Evolutionary conservation across 495 filamentous ascomycete genomes (phyloP), one percentile per base, ranked within the genome.

Genomic region (Neurospora sublineolata): DNA sequence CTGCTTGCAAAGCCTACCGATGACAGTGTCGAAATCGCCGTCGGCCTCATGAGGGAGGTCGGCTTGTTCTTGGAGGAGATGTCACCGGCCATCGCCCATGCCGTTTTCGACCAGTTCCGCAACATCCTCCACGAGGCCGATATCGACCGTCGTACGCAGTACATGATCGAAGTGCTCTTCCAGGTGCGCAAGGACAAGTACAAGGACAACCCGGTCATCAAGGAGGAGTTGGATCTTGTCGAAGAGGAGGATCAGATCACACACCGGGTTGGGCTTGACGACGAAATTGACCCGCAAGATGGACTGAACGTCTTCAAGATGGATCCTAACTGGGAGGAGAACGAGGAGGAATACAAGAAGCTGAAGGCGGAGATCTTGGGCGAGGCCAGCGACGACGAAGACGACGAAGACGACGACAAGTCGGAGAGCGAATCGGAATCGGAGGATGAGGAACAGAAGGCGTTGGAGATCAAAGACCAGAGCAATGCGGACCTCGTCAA

Each of bases 201-300:
- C 83, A 97, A 97, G 83, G 93, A 98, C 76, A 93, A 97, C 73
- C 93, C 88, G 8, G 89, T 93, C 1, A 86, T 99, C 76, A 93
- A 89, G 76, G 93, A 97, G 76, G 96, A 98, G 77, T 84, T 99
- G 39, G 95, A 99, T 82, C 80, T 99, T 16, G 91, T 99, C 23
- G 94, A 97, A 79, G 96, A 98, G 77, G 94, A 97, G 77, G 95
- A 99, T 76, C 94, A 97, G 73, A 97, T 97, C 73, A 97, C 94
- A 1, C 95, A 99, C 80, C 87, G 85, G 68, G 83, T 91, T 23
- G 88, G 89, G 23, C 81, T 98, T 36, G 91, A 94, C 72, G 93
- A 93, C 73, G 89, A 94, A 27, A 86, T 97, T 71, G 91, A 94
- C 37, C 88, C 90, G 0, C 86, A 97, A 76, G 94, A 98, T 76